phyloP scores from a whole-genome alignment of 306 rosid genomes.

The Ceratonia siliqua region DNA sequence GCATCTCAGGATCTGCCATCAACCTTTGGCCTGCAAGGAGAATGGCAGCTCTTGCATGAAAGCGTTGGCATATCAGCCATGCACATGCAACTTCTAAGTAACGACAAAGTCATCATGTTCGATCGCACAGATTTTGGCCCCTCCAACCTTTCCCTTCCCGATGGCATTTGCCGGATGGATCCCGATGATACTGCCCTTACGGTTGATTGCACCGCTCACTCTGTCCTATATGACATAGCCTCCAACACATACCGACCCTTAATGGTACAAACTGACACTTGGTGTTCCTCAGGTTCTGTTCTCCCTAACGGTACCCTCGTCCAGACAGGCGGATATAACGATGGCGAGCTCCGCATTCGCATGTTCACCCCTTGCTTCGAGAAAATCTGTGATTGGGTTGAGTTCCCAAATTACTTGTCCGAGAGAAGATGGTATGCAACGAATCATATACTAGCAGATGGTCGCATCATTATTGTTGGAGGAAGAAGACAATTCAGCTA shows the following conservation, averaged over 20 bases:
- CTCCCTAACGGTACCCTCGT: slow-evolving; percentile 69
- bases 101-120: slow-evolving; percentile 63
- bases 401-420: slow-evolving; percentile 48
- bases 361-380: slow-evolving; percentile 63
- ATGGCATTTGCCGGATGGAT: slow-evolving; percentile 42
- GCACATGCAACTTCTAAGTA: slow-evolving; percentile 80
- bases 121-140: slow-evolving; percentile 81
- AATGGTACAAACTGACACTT: slow-evolving; percentile 61
- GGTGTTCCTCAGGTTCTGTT: slow-evolving; percentile 85
- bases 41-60: slow-evolving; percentile 62
- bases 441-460: slow-evolving; percentile 75
- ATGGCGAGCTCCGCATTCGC: slow-evolving; percentile 57
- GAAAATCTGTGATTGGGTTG: slow-evolving; percentile 69
- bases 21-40: slow-evolving; percentile 37
- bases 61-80: slow-evolving; percentile 76
- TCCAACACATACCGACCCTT: slow-evolving; percentile 65
- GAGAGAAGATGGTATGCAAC: slow-evolving; percentile 83
- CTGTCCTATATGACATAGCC: slow-evolving; percentile 51
- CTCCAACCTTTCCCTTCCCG: slow-evolving; percentile 58
- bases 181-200: slow-evolving; percentile 39
- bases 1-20: slow-evolving; percentile 11
- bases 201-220: slow-evolving; percentile 83
- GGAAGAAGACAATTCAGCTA: slow-evolving; percentile 76
- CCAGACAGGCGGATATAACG: slow-evolving; percentile 84
- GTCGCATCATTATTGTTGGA: slow-evolving; percentile 63